These are phyloP conservation scores for Magnusiomyces suaveolens DNA, from an alignment of 1,139 yeast genomes.

Conservation along the genomic window DNA sequence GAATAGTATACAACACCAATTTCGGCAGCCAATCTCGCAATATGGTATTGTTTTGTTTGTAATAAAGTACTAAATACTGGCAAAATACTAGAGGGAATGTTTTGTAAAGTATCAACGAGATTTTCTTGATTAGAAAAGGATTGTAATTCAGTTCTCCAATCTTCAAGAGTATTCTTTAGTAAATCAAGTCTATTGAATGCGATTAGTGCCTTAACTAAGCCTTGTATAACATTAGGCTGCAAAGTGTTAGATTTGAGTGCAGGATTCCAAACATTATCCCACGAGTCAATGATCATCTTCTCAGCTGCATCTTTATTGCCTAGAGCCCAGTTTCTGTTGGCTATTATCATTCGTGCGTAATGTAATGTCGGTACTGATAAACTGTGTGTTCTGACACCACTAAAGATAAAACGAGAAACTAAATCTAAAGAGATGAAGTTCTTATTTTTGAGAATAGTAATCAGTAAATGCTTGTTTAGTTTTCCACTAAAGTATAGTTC, in stretches of 20 bases:
- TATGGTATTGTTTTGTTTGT: neutral
- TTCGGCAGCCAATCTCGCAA: neutral
- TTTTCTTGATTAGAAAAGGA: neutral
- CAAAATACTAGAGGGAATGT: neutral
- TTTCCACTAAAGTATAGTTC: constrained; percentile 23
- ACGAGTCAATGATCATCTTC: constrained; percentile 19
- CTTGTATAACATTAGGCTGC: neutral
- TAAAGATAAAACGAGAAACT: constrained; percentile 13
- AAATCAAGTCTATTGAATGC: constrained; percentile 1
- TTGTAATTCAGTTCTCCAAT: neutral
- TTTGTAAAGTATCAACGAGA: neutral
- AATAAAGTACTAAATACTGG: neutral
- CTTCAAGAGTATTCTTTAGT: neutral
- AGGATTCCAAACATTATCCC: constrained; percentile 20
- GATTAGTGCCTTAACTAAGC: constrained; percentile 2
- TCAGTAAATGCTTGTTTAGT: constrained; percentile 18
- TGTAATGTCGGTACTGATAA: constrained; percentile 22
- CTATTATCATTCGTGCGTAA: constrained; percentile 21
- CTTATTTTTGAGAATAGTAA: constrained; percentile 19
- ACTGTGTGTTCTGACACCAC: constrained; percentile 19
- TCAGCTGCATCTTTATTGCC: constrained; percentile 17
- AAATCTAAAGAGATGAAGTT: constrained; percentile 16
- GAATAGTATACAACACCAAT: neutral
- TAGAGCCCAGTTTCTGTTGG: constrained; percentile 23
- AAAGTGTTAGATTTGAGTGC: constrained; percentile 9